Percentiles rank a stretch among this genome's conserved stretches.
phyloP scores from a whole-genome alignment of 257 asterid genomes.

The Solanum arcanum region DNA sequence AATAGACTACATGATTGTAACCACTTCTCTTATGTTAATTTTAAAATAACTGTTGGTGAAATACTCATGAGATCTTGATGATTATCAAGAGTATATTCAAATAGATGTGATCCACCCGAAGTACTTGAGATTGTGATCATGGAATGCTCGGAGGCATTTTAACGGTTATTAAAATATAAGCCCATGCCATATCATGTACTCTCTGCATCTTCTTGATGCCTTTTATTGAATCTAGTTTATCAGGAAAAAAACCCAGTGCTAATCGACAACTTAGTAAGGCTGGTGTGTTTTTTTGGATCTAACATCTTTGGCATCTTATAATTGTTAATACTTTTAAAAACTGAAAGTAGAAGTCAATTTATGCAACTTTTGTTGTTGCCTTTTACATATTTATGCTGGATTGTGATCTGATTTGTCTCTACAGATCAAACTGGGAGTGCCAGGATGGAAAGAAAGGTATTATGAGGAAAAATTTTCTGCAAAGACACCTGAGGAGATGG shows the following conservation, averaged over 20 bases:
- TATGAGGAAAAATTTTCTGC: conserved; percentile 78
- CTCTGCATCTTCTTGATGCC: not conserved
- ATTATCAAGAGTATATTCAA: not conserved
- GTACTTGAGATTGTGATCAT: not conserved
- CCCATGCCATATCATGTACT: not conserved
- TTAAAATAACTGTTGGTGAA: not conserved
- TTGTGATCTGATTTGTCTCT: not conserved
- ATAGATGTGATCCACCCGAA: not conserved
- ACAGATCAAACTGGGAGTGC: conserved; percentile 80
- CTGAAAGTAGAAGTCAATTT: not conserved
- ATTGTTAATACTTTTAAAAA: not conserved
- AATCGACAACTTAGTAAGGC: not conserved
- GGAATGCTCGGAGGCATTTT: not conserved
- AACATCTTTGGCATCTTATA: not conserved
- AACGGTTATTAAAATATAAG: not conserved
- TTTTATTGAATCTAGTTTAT: not conserved
- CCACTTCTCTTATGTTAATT: not conserved
- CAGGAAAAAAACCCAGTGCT: not conserved
- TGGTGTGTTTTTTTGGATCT: not conserved
- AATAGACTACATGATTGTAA: not conserved
- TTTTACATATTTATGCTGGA: not conserved
- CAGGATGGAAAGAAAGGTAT: conserved; percentile 97
- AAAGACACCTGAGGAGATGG: conserved; percentile 76
- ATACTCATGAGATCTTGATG: not conserved
- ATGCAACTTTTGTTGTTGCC: not conserved